phyloP scores from a whole-genome alignment of 441 rosid species.

The Gossypium lobatum region DNA sequence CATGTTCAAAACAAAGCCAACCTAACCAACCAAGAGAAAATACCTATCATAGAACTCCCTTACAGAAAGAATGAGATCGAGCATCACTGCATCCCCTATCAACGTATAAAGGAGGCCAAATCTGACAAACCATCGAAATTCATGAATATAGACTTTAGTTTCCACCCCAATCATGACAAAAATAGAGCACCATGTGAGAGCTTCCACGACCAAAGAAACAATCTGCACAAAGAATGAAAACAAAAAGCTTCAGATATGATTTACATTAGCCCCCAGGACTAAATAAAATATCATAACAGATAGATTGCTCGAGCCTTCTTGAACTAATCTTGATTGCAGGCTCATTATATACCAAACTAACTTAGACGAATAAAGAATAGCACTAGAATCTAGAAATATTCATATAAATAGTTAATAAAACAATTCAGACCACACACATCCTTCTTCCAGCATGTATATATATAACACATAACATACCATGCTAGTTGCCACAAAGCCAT shows the following conservation, averaged over 20 bases:
- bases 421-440: background rate
- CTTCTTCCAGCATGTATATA: background rate
- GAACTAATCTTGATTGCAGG: background rate
- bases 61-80: constrained; percentile 68
- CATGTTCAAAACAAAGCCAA: background rate
- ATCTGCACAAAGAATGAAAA: constrained; percentile 39
- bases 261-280: background rate
- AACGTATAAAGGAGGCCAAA: constrained; percentile 73
- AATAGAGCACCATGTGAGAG: constrained; percentile 79
- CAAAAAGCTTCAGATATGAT: constrained; percentile 7
- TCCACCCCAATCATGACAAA: constrained; percentile 70
- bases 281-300: background rate
- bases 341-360: background rate
- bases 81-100: constrained; percentile 80
- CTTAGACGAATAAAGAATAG: background rate
- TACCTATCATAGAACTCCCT: constrained; percentile 72
- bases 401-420: constrained; percentile 1
- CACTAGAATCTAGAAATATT: constrained; percentile 2
- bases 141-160: constrained; percentile 71
- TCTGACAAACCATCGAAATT: constrained; percentile 93
- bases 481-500: background rate
- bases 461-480: background rate
- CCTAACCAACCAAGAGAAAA: constrained; percentile 14
- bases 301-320: background rate
- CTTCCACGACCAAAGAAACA: constrained; percentile 64